Evolutionary conservation across 257 asterid species (phyloP).

Genomic region (Solanum chmielewskii): DNA sequence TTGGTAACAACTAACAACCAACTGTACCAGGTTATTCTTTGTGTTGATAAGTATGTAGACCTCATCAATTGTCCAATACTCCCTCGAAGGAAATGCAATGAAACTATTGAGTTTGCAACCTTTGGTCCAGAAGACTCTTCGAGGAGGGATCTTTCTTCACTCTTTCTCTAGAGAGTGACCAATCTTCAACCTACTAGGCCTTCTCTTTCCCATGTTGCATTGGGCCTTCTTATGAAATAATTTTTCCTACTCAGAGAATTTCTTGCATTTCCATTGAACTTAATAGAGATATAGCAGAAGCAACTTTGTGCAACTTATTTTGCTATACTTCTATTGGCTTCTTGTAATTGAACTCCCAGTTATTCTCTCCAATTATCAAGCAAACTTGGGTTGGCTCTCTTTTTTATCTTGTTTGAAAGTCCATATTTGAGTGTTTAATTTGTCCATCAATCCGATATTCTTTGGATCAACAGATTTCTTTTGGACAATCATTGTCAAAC

Average conservation of each 20-base stretch:
- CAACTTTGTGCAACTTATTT: not conserved
- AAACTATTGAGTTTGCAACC: slow-evolving; percentile 4
- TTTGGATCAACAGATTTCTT: not conserved
- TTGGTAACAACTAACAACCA: slow-evolving; percentile 6
- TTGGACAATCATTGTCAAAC: not conserved
- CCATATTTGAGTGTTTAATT: not conserved
- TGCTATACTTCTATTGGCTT: not conserved
- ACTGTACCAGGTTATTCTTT: slow-evolving; percentile 14
- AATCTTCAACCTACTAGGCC: not conserved
- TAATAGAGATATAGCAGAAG: not conserved
- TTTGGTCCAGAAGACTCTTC: not conserved
- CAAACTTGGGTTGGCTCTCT: not conserved
- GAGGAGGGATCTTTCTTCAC: not conserved
- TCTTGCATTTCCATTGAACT: not conserved
- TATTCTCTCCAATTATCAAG: not conserved
- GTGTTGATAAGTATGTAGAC: slow-evolving; percentile 9
- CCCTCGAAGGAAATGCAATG: not conserved
- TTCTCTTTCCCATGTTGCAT: not conserved
- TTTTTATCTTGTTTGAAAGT: not conserved
- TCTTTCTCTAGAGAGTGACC: not conserved
- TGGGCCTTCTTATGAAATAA: not conserved
- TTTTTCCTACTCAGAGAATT: not conserved
- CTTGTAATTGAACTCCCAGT: not conserved
- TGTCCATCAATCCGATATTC: not conserved
- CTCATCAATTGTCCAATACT: slow-evolving; percentile 13